Base-by-base conservation (phyloP, 805 yeast genomes). In the Barnettozyma botsteinii region DNA sequence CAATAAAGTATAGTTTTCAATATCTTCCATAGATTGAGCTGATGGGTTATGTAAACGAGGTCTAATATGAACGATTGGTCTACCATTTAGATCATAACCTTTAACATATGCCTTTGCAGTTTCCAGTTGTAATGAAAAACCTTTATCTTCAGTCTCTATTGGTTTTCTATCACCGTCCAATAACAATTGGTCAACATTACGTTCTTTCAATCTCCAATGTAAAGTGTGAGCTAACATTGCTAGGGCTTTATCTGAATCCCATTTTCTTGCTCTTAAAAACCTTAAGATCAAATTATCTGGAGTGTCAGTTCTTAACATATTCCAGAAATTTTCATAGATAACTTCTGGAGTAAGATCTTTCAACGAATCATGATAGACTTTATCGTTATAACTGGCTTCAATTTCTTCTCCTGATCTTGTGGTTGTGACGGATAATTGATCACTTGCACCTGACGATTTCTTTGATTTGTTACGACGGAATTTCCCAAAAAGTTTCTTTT, bases 231-330 rank as follows among this genome's bases (percentile, higher is more conserved):
- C 69, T 37, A 86, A 55, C 95, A 88, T 87, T 17, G 67, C 66
- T 41, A 85, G 57, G 0, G 87, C 71, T 53, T 79, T 75, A 50
- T 77, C 81, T 18, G 79, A 69, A 48, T 83, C 77, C 81, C 87
- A 87, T 63, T 87, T 87, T 63, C 96, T 79, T 28, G 96, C 96
- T 51, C 95, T 72, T 20, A 85, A 62, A 53, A 82, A 89, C 53
- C 95, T 73, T 54, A 89, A 68, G 23, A 86, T 37, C 49, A 81
- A 61, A 52, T 84, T 81, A 61, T 93, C 99, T 4, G 94, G 84
- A 34, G 81, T 70, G 59, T 91, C 98, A 31, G 78, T 73, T 62
- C 91, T 79, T 37, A 78, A 54, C 69, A 79, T 69, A 31, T 65
- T 57, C 81, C 83, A 75, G 55, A 79, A 69, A 47, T 72, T 70